Percentiles rank a stretch among this genome's conserved stretches.
Conservation (phyloP, 1,139 yeast genomes). For the Scheffersomyces segobiensis region DNA sequence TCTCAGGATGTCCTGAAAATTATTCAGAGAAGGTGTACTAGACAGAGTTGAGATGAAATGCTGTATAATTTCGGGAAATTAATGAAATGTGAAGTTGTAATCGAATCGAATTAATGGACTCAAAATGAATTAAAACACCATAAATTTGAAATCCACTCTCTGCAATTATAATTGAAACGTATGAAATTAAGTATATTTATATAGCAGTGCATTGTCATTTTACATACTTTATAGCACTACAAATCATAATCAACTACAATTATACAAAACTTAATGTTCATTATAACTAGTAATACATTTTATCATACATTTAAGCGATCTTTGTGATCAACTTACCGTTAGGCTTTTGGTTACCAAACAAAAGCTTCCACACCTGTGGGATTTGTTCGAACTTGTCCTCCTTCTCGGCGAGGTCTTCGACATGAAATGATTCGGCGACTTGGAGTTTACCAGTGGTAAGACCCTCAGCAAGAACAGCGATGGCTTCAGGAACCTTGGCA, state of each 20-base stretch:
- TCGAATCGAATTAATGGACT: neutral
- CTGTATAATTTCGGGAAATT: neutral
- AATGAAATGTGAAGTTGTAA: too few species aligned
- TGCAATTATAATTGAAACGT: too few species aligned
- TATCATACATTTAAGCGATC: slow-evolving; percentile 14
- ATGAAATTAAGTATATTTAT: too few species aligned
- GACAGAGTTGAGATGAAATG: neutral
- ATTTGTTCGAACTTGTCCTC: slow-evolving; percentile 22
- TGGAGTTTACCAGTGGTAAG: slow-evolving; percentile 44
- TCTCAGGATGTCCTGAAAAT: neutral
- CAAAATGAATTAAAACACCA: neutral
- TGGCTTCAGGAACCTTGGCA: slow-evolving; percentile 35
- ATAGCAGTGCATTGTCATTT: neutral
- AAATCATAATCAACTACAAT: neutral
- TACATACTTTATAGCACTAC: neutral
- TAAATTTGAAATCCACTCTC: neutral
- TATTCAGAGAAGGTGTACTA: neutral
- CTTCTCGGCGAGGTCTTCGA: slow-evolving; percentile 27
- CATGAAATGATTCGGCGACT: slow-evolving; percentile 20
- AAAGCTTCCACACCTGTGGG: slow-evolving; percentile 30
- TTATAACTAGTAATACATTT: neutral
- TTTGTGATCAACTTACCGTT: slow-evolving; percentile 39
- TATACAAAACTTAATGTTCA: neutral
- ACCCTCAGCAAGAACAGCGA: slow-evolving; percentile 30
- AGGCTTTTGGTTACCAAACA: slow-evolving; percentile 33